Conservation (phyloP, 805 yeast species). For the Candida maris region DNA sequence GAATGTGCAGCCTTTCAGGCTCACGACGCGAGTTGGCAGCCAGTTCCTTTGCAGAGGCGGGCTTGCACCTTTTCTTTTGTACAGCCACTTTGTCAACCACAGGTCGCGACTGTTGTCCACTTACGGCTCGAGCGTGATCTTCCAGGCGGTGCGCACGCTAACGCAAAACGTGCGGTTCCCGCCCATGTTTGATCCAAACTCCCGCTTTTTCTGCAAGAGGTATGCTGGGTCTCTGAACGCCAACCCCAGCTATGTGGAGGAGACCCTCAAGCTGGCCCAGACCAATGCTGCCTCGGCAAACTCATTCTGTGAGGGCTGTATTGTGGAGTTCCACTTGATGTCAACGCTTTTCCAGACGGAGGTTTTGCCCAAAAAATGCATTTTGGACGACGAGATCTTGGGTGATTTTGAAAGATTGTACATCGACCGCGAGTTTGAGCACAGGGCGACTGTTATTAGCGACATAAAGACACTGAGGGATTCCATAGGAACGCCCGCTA, state of each 20-base stretch:
- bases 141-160: conserved; percentile 57
- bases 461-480: conserved; percentile 23
- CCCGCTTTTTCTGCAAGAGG: conserved; percentile 16
- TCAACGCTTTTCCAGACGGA: conserved; percentile 17
- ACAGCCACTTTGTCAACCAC: conserved; percentile 33
- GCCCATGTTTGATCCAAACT: conserved; percentile 30
- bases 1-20: conserved; percentile 29
- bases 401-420: conserved; percentile 32
- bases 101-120: conserved; percentile 38
- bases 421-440: conserved; percentile 16
- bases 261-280: conserved; percentile 33
- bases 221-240: conserved; percentile 20
- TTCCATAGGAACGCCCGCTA: conserved; percentile 42
- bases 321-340: conserved; percentile 53
- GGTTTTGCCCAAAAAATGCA: conserved; percentile 29
- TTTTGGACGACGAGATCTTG: conserved; percentile 45
- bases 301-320: conserved; percentile 39
- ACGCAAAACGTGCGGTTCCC: conserved; percentile 43
- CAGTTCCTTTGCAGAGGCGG: conserved; percentile 21
- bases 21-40: conserved; percentile 19
- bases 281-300: conserved; percentile 27
- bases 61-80: conserved; percentile 29
- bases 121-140: conserved; percentile 37
- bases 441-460: conserved; percentile 14
- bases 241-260: conserved; percentile 27